Evolutionary conservation across 192 early-diverging fungal species (phyloP).

Genomic region (Linnemannia exigua): DNA sequence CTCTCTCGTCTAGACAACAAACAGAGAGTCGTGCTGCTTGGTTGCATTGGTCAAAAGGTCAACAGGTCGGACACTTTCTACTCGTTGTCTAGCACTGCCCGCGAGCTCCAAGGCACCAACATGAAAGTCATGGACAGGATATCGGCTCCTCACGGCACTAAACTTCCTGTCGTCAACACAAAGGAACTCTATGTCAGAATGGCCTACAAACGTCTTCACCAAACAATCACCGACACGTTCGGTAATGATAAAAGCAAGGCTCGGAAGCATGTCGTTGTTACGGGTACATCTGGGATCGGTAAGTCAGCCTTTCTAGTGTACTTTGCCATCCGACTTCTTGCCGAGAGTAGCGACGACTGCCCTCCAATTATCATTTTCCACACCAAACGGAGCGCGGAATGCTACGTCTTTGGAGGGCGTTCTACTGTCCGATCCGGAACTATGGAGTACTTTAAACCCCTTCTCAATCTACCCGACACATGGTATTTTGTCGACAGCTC

Average conservation of each 20-base stretch:
- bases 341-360: slow-evolving; percentile 16
- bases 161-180: slow-evolving; percentile 23
- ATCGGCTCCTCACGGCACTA: neutral
- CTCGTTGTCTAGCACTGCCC: slow-evolving; percentile 8
- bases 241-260: neutral
- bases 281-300: slow-evolving; percentile 45
- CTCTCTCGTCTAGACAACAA: slow-evolving; percentile 27
- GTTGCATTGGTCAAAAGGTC: slow-evolving; percentile 14
- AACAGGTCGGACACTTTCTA: neutral
- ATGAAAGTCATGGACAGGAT: slow-evolving; percentile 15
- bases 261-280: slow-evolving; percentile 27
- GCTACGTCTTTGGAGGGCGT: slow-evolving; percentile 32
- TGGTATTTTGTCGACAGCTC: slow-evolving; percentile 23
- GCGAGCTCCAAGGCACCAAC: neutral
- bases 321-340: slow-evolving; percentile 42
- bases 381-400: neutral
- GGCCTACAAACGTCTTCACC: slow-evolving; percentile 31
- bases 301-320: slow-evolving; percentile 56
- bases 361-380: slow-evolving; percentile 44
- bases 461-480: slow-evolving; percentile 25
- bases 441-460: slow-evolving; percentile 22
- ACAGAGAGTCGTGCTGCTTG: slow-evolving; percentile 18
- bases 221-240: slow-evolving; percentile 2
- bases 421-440: slow-evolving; percentile 15
- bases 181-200: slow-evolving; percentile 35